These are phyloP conservation scores for Pseudogymnoascus sp. DNA, from an alignment of 2,329 filamentous ascomycete species.

Conservation along the genomic window DNA sequence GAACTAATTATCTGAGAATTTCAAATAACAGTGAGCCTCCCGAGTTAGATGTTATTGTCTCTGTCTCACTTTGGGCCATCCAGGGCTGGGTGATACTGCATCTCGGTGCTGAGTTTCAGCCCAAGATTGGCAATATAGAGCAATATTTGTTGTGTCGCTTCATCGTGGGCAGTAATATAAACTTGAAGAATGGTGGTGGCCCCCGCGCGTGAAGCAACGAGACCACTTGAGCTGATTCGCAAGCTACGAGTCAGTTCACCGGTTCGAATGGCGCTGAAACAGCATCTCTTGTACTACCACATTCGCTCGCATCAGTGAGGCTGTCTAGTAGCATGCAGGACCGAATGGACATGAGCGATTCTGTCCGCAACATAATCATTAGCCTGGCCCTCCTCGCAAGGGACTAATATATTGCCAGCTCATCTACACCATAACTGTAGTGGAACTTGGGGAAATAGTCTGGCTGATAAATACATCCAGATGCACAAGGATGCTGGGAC, in stretches of 20 bases:
- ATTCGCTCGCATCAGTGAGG: not conserved
- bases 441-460: not conserved
- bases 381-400: too few species aligned
- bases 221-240: not conserved
- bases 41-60: too few species aligned
- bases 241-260: conserved; percentile 4
- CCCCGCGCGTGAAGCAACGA: not conserved
- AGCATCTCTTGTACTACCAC: not conserved
- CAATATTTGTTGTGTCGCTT: too few species aligned
- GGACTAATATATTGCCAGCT: not conserved
- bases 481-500: not conserved
- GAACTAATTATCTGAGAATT: too few species aligned
- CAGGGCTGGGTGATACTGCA: too few species aligned
- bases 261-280: conserved; percentile 4
- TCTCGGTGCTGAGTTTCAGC: not conserved
- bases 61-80: not conserved
- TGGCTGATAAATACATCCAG: not conserved
- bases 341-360: not conserved
- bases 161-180: not conserved
- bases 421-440: not conserved
- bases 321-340: not conserved
- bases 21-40: too few species aligned
- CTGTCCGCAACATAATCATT: not conserved
- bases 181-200: not conserved
- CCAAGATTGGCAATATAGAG: not conserved